Evolutionary conservation across 139 green algal genomes (phyloP).

Genomic region (Volvox reticuliferus): DNA sequence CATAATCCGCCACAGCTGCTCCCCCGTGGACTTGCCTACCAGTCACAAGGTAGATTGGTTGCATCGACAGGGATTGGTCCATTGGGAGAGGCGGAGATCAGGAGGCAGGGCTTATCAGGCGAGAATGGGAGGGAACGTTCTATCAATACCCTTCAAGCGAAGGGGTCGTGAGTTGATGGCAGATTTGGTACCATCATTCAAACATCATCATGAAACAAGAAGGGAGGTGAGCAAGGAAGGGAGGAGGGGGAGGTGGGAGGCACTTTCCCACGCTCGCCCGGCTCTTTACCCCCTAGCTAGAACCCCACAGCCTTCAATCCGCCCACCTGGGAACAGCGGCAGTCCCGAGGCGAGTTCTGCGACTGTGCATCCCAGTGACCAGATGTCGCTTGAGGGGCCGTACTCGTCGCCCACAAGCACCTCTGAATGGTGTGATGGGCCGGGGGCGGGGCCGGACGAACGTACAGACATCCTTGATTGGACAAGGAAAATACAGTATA

Average conservation of each 20-base stretch:
- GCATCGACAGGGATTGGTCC: too few relatives aligned
- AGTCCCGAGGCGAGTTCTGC: conserved; percentile 78
- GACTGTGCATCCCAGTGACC: conserved; percentile 74
- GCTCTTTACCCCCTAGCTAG: too few relatives aligned
- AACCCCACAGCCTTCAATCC: not conserved
- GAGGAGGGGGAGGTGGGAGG: too few relatives aligned
- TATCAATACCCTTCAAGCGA: too few relatives aligned
- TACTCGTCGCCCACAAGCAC: conserved; percentile 72
- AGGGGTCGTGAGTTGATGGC: too few relatives aligned
- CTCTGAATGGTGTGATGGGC: not conserved
- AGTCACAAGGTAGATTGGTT: not conserved
- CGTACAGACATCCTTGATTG: not conserved
- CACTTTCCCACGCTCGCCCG: too few relatives aligned
- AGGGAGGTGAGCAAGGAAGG: too few relatives aligned
- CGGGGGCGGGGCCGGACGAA: not conserved
- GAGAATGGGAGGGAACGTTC: too few relatives aligned
- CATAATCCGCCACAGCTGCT: conserved; percentile 82
- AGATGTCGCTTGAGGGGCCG: conserved; percentile 49
- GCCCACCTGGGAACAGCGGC: conserved; percentile 79
- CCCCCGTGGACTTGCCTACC: conserved; percentile 63
- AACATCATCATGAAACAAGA: too few relatives aligned
- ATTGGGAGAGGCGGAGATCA: too few relatives aligned
- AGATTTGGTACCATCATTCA: too few relatives aligned
- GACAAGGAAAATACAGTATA: not conserved
- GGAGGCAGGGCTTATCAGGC: too few relatives aligned